Conservation (phyloP, 2,329 filamentous ascomycete genomes). For the Apiospora malaysiana region DNA sequence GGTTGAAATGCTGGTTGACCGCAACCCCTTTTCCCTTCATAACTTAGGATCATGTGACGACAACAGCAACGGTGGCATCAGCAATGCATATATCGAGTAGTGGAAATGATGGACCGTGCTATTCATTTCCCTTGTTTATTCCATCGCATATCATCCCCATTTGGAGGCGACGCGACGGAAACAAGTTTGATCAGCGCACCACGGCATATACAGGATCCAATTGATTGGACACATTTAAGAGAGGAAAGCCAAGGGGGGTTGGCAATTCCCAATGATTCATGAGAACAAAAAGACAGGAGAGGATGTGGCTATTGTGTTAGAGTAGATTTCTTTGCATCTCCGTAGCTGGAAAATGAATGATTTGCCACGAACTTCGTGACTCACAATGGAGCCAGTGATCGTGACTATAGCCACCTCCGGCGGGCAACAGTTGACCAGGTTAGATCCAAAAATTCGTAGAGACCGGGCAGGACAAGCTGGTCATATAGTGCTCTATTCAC, state of each 20-base stretch:
- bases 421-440: background rate
- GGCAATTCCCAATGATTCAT: background rate
- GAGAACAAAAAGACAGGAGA: background rate
- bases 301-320: constrained; percentile 12
- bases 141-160: background rate
- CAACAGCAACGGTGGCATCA: background rate
- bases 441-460: background rate
- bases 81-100: background rate
- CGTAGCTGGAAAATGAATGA: constrained; percentile 6
- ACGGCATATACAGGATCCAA: background rate
- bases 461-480: background rate
- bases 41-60: background rate
- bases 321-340: constrained; percentile 7
- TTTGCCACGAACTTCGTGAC: background rate
- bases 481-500: background rate
- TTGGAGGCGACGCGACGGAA: background rate
- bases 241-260: background rate
- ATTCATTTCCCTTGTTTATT: too few species aligned
- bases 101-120: background rate
- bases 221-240: background rate
- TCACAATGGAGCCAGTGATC: background rate
- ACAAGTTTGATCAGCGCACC: background rate
- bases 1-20: constrained; percentile 9
- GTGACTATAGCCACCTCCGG: background rate
- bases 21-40: background rate